Evolutionary conservation across 2,329 filamentous ascomycete species (phyloP).

Genomic region (Beauveria bassiana): DNA sequence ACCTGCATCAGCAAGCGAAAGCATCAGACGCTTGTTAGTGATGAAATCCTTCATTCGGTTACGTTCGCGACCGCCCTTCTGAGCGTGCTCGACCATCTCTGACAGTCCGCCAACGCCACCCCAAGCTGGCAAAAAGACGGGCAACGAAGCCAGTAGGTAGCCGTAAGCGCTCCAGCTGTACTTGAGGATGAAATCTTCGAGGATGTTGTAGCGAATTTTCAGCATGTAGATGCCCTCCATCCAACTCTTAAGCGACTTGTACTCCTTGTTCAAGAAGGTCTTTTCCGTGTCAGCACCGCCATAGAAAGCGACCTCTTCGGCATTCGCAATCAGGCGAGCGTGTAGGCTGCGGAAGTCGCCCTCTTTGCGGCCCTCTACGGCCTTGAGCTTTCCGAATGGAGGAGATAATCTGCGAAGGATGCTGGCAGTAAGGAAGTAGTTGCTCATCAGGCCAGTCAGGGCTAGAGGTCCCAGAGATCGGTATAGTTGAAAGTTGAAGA

Average conservation of each 20-base stretch:
- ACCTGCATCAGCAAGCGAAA: conserved; percentile 91
- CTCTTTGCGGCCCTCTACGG: conserved; percentile 89
- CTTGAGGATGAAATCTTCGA: conserved; percentile 96
- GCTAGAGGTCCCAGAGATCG: conserved; percentile 84
- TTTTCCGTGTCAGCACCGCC: conserved; percentile 93
- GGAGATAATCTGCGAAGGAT: conserved; percentile 83
- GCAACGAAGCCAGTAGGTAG: conserved; percentile 85
- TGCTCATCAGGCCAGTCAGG: conserved; percentile 75
- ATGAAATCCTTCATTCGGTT: conserved; percentile 98
- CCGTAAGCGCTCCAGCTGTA: conserved; percentile 99
- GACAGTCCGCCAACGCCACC: conserved; percentile 70
- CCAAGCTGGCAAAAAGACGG: conserved; percentile 91
- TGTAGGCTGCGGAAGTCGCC: conserved; percentile 91
- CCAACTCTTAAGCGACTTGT: conserved; percentile 86
- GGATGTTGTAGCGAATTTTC: conserved; percentile 97
- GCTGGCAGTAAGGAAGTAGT: conserved; percentile 91
- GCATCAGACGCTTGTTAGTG: conserved; percentile 97
- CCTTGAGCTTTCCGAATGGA: conserved; percentile 93
- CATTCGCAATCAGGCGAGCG: conserved; percentile 87
- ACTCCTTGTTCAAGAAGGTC: conserved; percentile 83
- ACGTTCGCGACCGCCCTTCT: conserved; percentile 58
- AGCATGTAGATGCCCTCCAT: conserved; percentile 98
- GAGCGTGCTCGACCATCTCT: conserved; percentile 50
- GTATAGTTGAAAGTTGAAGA: conserved; percentile 97
- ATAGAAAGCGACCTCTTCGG: conserved; percentile 96